phyloP scores from a whole-genome alignment of 2,329 filamentous ascomycete species.

The Fusarium euwallaceae region DNA sequence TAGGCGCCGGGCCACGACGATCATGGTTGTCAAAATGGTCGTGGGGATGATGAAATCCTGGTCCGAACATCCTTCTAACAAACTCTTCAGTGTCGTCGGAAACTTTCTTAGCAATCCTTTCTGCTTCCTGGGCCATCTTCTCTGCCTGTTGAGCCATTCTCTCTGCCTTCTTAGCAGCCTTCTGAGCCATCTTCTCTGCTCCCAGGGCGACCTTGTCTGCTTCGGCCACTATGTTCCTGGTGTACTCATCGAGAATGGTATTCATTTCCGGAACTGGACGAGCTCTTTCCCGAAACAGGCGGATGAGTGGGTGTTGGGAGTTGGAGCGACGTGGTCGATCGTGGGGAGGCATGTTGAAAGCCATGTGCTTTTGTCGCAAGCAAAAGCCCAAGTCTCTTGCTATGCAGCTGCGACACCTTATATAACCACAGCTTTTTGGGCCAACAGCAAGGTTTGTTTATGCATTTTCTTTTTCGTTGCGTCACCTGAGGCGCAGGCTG shows the following conservation, averaged over 20 bases:
- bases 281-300: no score
- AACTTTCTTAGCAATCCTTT: background rate
- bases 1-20: background rate
- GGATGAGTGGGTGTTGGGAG: no score
- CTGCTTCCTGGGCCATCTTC: background rate
- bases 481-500: background rate
- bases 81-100: background rate
- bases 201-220: background rate
- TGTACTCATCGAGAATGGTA: background rate
- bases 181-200: background rate
- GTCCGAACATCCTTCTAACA: background rate
- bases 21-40: background rate
- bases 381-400: background rate
- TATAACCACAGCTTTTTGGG: background rate
- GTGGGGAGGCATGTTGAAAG: background rate
- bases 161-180: background rate
- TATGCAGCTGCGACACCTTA: background rate
- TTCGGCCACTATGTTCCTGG: background rate
- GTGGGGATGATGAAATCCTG: background rate
- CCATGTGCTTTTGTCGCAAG: background rate
- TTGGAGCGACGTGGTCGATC: no score
- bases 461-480: background rate
- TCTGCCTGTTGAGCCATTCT: background rate
- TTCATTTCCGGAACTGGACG: no score
- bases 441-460: background rate